Conservation (phyloP, 495 filamentous ascomycete genomes). For the Tuber aestivum region DNA sequence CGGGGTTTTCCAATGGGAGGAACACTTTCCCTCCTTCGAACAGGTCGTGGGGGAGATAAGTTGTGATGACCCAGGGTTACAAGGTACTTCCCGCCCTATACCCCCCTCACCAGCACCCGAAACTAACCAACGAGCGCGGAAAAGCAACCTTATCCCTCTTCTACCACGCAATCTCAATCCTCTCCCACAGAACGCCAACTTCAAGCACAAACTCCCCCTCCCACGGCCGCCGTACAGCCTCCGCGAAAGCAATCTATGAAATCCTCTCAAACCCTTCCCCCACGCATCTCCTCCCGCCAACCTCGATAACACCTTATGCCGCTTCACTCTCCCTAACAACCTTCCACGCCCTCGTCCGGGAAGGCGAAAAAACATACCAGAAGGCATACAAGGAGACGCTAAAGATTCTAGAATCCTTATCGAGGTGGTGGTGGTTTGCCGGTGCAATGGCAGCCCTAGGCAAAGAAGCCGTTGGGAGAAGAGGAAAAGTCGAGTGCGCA, state of each 20-base stretch:
- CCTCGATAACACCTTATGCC: constrained; percentile 35
- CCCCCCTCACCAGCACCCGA: background rate
- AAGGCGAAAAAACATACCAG: constrained; percentile 20
- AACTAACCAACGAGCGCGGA: constrained; percentile 21
- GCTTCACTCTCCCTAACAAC: constrained; percentile 35
- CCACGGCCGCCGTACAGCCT: constrained; percentile 16
- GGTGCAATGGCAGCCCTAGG: constrained; percentile 39
- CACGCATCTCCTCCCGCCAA: constrained; percentile 22
- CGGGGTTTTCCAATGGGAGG: constrained; percentile 12
- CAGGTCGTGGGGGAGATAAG: constrained; percentile 12
- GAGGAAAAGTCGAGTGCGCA: constrained; percentile 31
- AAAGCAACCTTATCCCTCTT: constrained; percentile 28
- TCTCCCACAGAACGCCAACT: constrained; percentile 33
- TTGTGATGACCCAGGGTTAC: background rate
- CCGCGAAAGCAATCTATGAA: background rate
- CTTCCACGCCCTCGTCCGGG: constrained; percentile 32
- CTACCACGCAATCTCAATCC: constrained; percentile 39
- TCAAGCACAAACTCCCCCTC: constrained; percentile 20
- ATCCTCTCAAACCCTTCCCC: constrained; percentile 11
- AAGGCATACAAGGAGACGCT: constrained; percentile 23
- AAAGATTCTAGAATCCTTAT: constrained; percentile 21
- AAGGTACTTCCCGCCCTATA: background rate
- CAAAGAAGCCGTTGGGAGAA: constrained; percentile 24
- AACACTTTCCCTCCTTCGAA: constrained; percentile 20
- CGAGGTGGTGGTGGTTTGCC: constrained; percentile 39